These are phyloP conservation scores for Aspergillus sp. DNA, from an alignment of 2,329 filamentous ascomycete species.

Conservation along the genomic window DNA sequence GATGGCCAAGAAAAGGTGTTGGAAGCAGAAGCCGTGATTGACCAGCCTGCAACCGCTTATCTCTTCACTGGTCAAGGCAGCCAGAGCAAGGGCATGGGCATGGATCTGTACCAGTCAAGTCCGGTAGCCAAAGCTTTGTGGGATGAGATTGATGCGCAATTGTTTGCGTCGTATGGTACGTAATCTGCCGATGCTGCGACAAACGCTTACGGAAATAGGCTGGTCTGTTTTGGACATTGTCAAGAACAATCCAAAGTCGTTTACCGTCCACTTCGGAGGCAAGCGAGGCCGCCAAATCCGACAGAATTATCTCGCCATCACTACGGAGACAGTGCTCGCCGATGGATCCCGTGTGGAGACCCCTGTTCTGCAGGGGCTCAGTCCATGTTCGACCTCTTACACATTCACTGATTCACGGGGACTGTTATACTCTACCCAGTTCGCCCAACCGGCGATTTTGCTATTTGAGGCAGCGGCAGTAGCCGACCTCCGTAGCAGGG, in stretches of 20 bases:
- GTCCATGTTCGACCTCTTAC: slow-evolving; percentile 81
- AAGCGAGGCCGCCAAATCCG: slow-evolving; percentile 92
- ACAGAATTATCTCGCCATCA: slow-evolving; percentile 96
- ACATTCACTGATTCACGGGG: slow-evolving; percentile 94
- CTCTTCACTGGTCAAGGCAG: slow-evolving; percentile 97
- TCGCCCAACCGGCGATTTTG: slow-evolving; percentile 92
- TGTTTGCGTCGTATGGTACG: slow-evolving; percentile 82
- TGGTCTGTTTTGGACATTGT: slow-evolving; percentile 97
- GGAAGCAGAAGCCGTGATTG: slow-evolving; percentile 88
- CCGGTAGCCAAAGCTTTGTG: slow-evolving; percentile 90
- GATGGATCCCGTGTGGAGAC: slow-evolving; percentile 76
- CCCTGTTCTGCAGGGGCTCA: slow-evolving; percentile 88
- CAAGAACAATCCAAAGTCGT: slow-evolving; percentile 96
- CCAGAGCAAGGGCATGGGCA: slow-evolving; percentile 98
- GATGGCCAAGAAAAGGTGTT: slow-evolving; percentile 92
- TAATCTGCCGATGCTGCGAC: slow-evolving; percentile 38
- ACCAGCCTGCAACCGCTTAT: slow-evolving; percentile 91
- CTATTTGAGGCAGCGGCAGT: slow-evolving; percentile 99
- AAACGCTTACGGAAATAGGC: slow-evolving; percentile 9
- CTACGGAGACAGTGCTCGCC: slow-evolving; percentile 13
- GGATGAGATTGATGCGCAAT: slow-evolving; percentile 93
- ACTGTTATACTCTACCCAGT: slow-evolving; percentile 91
- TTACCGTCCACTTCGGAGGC: slow-evolving; percentile 95
- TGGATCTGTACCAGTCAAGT: slow-evolving; percentile 93
- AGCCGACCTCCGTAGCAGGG: slow-evolving; percentile 95